Base-by-base conservation (phyloP, 192 early-diverging fungal species). In the Backusella tarrabulga region DNA sequence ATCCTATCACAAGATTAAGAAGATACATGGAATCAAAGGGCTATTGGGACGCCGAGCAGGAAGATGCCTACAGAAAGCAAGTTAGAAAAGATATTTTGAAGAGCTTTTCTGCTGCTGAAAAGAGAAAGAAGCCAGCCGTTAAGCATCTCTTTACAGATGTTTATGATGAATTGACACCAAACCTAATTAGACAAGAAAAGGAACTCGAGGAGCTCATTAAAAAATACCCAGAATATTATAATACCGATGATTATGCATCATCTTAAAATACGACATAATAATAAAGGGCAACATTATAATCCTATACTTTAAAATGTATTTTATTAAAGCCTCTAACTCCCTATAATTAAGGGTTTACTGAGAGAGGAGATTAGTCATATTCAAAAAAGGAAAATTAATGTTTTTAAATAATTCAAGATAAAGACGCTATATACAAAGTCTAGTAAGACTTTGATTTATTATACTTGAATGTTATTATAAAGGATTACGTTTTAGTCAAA, bases 101-200 rank as follows among this genome's bases (percentile, higher is more conserved):
- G 73, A 90, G 89, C 42, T 99, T 99, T 84, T 86, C 90, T 6
- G 87, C 85, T 3, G 96, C 96, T 6, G 97, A 98, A 83, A 94
- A 91, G 82, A 73, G 89, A 67, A 93, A 95, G 88, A 98, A 97
- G 83, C 98, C 98, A 6, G 79, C 93, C 0, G 75, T 98, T 34
- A 87, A 86, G 12, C 83, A 96, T 69, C 73, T 98, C 84, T 99
- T 97, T 82, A 95, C 89, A 38, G 98, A 99, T 81, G 97, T 99
- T 23, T 98, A 97, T 78, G 96, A 95, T 74, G 88, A 93, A 80
- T 79, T 94, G 50, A 88, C 96, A 32, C 92, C 90, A 73, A 89
- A 91, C 79, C 79, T 99, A 36, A 70, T 87, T 67, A 90, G 92
- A 68, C 96, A 99, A 83, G 84, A 92, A 84, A 83, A 85, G 46